A percentile compares a stretch with the other conserved stretches of the same genome.
These are phyloP conservation scores for Trichoderma sp. DNA, from an alignment of 2,329 filamentous ascomycete genomes.

Conservation along the genomic window DNA sequence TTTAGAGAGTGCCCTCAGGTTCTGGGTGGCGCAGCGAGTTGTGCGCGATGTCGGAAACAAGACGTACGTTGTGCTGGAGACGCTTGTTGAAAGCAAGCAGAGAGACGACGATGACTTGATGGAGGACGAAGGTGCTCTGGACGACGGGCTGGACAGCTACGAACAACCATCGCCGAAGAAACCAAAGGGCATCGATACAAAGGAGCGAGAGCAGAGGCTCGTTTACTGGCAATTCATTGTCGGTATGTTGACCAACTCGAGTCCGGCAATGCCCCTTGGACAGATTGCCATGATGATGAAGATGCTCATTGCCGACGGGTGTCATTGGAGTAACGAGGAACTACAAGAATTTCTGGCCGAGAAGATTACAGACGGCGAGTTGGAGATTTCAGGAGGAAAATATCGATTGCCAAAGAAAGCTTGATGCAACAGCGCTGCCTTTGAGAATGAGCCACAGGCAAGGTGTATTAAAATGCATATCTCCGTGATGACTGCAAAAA, in stretches of 20 bases:
- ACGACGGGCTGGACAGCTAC: conserved; percentile 31
- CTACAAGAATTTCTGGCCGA: conserved; percentile 75
- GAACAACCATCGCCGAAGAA: conserved; percentile 50
- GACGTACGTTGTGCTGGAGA: conserved; percentile 69
- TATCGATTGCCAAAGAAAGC: conserved; percentile 66
- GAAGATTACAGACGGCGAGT: conserved; percentile 71
- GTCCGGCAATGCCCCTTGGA: conserved; percentile 72
- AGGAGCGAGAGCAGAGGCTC: conserved; percentile 59
- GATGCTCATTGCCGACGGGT: conserved; percentile 85
- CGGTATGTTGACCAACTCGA: conserved; percentile 92
- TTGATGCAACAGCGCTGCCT: not conserved
- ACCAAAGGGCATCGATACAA: conserved; percentile 60
- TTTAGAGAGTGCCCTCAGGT: conserved; percentile 65
- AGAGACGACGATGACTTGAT: conserved; percentile 33
- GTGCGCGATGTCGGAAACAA: conserved; percentile 58
- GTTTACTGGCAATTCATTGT: conserved; percentile 92
- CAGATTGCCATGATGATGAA: conserved; percentile 94
- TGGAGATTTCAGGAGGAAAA: conserved; percentile 71
- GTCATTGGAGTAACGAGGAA: conserved; percentile 88
- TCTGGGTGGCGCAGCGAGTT: conserved; percentile 71
- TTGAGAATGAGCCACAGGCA: not conserved
- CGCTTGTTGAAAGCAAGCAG: conserved; percentile 50
- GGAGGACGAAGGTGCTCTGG: conserved; percentile 36
- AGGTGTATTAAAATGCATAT: not conserved
- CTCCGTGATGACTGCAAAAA: not conserved